Evolutionary conservation across 345 rosid species (phyloP).

Genomic region (Eucalyptus microcorys): DNA sequence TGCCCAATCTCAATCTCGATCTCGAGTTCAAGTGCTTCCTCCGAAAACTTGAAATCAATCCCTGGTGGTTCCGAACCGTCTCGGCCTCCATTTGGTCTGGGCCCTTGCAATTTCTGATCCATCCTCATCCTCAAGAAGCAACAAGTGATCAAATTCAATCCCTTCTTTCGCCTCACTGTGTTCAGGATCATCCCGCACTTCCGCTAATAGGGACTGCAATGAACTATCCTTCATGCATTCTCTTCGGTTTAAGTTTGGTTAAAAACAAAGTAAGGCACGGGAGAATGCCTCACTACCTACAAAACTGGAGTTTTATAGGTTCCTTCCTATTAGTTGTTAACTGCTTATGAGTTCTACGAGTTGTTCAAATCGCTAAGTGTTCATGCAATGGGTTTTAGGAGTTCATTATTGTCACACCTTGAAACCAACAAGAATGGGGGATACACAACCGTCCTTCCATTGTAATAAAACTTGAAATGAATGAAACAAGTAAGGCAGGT

Average conservation of each 20-base stretch:
- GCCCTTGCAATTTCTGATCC: constrained; percentile 85
- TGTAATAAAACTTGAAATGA: neutral
- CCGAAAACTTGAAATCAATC: neutral
- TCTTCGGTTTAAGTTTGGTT: constrained; percentile 41
- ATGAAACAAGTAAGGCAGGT: neutral
- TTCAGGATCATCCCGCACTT: constrained; percentile 22
- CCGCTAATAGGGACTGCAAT: constrained; percentile 73
- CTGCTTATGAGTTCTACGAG: no score
- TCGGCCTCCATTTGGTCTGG: constrained; percentile 82
- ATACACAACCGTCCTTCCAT: neutral
- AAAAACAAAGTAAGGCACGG: no score
- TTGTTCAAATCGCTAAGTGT: no score
- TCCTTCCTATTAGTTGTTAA: no score
- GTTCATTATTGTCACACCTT: no score
- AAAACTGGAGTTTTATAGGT: no score
- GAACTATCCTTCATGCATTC: constrained; percentile 82
- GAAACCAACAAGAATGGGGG: no score
- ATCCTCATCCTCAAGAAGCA: constrained; percentile 39
- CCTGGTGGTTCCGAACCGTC: neutral
- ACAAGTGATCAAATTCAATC: constrained; percentile 82
- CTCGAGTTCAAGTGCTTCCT: neutral
- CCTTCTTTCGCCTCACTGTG: constrained; percentile 16
- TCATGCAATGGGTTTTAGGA: no score
- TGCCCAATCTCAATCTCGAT: neutral
- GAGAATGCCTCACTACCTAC: no score